Percentiles rank a stretch among this genome's conserved stretches.
Evolutionary conservation across 176 grass and related monocot species (phyloP).

Genomic region (Rhipidocladum racemiflorum): DNA sequence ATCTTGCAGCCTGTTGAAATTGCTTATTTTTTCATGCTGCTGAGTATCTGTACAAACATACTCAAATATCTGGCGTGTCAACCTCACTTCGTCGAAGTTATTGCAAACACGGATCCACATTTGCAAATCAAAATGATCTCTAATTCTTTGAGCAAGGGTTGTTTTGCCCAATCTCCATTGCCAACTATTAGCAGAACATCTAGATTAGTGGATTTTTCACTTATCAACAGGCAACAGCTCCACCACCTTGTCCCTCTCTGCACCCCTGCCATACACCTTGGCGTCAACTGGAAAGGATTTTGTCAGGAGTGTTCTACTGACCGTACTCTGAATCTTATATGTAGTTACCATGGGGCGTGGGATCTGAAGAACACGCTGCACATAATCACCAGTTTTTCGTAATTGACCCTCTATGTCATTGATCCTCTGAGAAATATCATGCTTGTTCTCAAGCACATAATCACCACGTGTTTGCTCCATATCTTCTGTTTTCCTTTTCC

Average conservation of each 20-base stretch:
- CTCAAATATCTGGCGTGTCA: not conserved
- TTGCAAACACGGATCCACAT: constrained; percentile 43
- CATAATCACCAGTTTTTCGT: not conserved
- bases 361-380: not conserved
- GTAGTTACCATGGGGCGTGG: not conserved
- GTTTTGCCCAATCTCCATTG: constrained; percentile 50
- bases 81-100: not conserved
- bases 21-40: not conserved
- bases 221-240: no score
- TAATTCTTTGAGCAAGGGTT: constrained; percentile 20
- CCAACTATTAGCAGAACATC: constrained; percentile 18
- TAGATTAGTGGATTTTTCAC: no score
- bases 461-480: no score
- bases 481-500: no score
- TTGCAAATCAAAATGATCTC: constrained; percentile 22
- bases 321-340: not conserved
- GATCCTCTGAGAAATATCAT: constrained; percentile 6
- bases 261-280: no score
- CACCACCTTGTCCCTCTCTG: no score
- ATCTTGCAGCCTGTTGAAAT: no score
- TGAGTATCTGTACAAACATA: not conserved
- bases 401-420: constrained; percentile 20
- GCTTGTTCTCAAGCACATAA: no score
- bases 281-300: no score
- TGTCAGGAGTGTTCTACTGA: not conserved